A percentile compares a stretch with the other conserved stretches of the same genome.
These are phyloP conservation scores for Cladosporium sp. DNA, from an alignment of 2,329 filamentous ascomycete species.

Conservation along the genomic window DNA sequence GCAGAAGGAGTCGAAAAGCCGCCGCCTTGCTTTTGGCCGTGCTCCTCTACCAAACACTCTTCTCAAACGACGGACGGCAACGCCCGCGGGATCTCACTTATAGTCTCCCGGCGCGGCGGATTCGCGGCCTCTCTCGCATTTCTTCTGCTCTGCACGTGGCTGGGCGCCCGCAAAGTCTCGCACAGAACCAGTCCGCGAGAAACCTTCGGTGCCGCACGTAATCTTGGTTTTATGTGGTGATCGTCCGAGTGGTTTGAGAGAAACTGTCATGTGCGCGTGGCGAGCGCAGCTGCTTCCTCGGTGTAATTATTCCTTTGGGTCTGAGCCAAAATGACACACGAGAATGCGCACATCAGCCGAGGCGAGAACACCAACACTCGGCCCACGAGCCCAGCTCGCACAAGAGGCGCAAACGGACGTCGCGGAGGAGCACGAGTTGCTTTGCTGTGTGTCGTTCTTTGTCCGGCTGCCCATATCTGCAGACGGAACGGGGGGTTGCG, in stretches of 20 bases:
- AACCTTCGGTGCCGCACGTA: constrained; percentile 4
- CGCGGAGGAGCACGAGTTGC: background rate
- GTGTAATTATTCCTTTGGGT: background rate
- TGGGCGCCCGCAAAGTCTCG: background rate
- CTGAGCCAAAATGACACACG: constrained; percentile 7
- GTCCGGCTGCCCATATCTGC: background rate
- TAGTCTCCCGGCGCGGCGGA: constrained; percentile 6
- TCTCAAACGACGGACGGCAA: background rate
- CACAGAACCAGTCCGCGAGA: background rate
- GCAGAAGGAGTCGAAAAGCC: constrained; percentile 4
- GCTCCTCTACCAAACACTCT: constrained; percentile 3
- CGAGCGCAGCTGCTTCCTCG: background rate
- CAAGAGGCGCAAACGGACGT: background rate
- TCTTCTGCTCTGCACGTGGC: constrained; percentile 11
- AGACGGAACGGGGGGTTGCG: background rate
- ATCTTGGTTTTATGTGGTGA: background rate
- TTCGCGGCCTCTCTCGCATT: constrained; percentile 12
- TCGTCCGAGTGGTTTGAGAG: background rate
- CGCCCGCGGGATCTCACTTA: background rate
- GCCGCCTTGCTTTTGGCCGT: background rate
- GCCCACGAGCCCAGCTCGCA: background rate
- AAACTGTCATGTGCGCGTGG: background rate
- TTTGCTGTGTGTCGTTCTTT: background rate
- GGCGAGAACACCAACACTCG: constrained; percentile 1
- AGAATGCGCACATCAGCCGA: background rate